These are phyloP conservation scores for Xylariaceae sp. DNA, from an alignment of 2,329 filamentous ascomycete genomes.

Conservation along the genomic window DNA sequence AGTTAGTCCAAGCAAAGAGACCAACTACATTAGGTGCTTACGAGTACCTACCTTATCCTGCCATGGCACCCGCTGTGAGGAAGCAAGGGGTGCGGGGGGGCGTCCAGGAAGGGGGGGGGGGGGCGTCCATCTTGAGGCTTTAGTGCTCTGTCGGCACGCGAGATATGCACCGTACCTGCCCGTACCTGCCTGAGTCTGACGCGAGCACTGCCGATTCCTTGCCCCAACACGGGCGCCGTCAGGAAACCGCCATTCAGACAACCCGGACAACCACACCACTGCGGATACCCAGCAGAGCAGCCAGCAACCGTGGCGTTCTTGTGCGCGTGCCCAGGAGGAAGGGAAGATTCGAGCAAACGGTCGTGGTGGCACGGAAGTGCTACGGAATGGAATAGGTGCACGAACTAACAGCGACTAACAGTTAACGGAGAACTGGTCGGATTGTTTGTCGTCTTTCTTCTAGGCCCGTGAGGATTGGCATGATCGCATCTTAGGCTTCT, in stretches of 20 bases:
- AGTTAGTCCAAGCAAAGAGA: neutral
- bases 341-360: constrained; percentile 18
- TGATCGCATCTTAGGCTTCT: too few relatives aligned
- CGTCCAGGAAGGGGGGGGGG: constrained; percentile 7
- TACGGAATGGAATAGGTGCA: too few relatives aligned
- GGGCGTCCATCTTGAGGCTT: neutral
- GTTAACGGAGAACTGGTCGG: neutral
- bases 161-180: constrained; percentile 19
- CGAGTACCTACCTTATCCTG: neutral
- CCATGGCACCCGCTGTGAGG: neutral
- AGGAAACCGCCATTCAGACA: constrained; percentile 15
- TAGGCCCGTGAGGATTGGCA: too few relatives aligned
- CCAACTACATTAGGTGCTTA: neutral
- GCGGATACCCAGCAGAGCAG: constrained; percentile 27
- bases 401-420: neutral
- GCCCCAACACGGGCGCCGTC: constrained; percentile 7
- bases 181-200: constrained; percentile 9
- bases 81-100: neutral
- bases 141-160: constrained; percentile 10
- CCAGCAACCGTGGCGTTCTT: constrained; percentile 22
- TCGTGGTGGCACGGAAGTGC: neutral
- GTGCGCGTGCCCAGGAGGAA: constrained; percentile 17
- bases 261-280: constrained; percentile 21
- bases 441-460: too few relatives aligned
- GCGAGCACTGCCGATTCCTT: constrained; percentile 9